Base-by-base conservation (phyloP, 2,329 filamentous ascomycete genomes). In the Epichloe gansuensis region DNA sequence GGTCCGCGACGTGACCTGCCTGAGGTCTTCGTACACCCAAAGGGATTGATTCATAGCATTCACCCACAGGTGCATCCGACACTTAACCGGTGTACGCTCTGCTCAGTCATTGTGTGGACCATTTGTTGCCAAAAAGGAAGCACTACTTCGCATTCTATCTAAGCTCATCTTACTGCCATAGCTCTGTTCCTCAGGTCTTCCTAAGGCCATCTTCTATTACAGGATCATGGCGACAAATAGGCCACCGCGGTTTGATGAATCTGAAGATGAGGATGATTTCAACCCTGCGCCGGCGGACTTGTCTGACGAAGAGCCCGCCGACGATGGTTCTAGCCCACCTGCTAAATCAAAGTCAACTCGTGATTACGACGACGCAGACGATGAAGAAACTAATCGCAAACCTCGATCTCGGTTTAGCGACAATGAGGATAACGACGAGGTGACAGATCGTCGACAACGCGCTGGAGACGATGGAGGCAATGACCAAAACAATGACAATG, bases 191-290 rank as follows among this genome's bases (percentile, higher is more conserved):
- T 39, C 21, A 42, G 47, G 12, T n/a, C 27, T 38, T 9, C 5
- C 21, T 39, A 9, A 41, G 23, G 9, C 8, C 9, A 49, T 25
- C 15, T 41, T 41, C 44, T 34, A 4, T 21, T 9, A n/a, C n/a
- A 48, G 15, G 58, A 70, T 61, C 53, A 78, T 79, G 74, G 69
- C 73, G 55, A 68, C 70, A 41, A 72, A 69, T 61, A 70, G 74
- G 51, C 67, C 63, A 58, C 67, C 71, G 55, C 72, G 73, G 55
- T 76, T 72, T 62, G 74, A 80, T 61, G 80, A 83, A 55, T 83
- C 79, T 54, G 85, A 87, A 52, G 87, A 93, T 49, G 89, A 94
- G 60, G 84, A 87, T 55, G 85, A 91, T 66, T 95, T 96, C 76
- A 95, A 95, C 66, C 90, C 89, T 49, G 81, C 77, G 47, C 84